phyloP scores from a whole-genome alignment of 495 filamentous ascomycete genomes.

The Talaromyces trachyspermus region DNA sequence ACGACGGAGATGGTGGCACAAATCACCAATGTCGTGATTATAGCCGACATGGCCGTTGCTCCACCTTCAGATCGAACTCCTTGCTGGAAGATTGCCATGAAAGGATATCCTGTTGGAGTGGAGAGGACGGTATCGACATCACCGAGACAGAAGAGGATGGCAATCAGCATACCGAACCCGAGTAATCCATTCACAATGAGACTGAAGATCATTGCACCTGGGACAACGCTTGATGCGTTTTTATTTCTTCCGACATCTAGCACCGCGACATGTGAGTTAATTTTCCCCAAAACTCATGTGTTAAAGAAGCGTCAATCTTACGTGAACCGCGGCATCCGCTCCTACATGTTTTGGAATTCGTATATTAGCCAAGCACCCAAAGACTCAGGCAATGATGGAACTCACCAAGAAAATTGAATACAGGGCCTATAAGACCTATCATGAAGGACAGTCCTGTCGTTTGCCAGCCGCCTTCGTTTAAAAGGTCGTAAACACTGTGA shows the following conservation, averaged over 20 bases:
- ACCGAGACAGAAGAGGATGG: slow-evolving; percentile 39
- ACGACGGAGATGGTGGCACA: slow-evolving; percentile 36
- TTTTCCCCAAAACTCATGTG: background rate
- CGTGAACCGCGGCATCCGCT: slow-evolving; percentile 33
- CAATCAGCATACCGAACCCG: slow-evolving; percentile 43
- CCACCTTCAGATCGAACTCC: slow-evolving; percentile 33
- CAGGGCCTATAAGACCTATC: slow-evolving; percentile 32
- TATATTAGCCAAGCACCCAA: no score
- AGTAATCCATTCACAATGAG: slow-evolving; percentile 39
- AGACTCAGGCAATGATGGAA: background rate
- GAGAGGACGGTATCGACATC: slow-evolving; percentile 31
- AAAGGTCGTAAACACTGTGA: slow-evolving; percentile 41
- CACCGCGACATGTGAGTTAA: background rate
- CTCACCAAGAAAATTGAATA: slow-evolving; percentile 35
- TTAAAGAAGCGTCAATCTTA: slow-evolving; percentile 14
- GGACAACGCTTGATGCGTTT: slow-evolving; percentile 37
- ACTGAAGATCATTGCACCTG: slow-evolving; percentile 38
- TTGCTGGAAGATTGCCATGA: slow-evolving; percentile 44
- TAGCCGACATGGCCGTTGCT: slow-evolving; percentile 35
- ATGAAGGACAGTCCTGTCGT: slow-evolving; percentile 36
- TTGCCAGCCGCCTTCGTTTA: slow-evolving; percentile 38
- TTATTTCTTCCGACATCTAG: slow-evolving; percentile 50
- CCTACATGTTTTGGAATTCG: slow-evolving; percentile 1
- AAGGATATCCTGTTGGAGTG: slow-evolving; percentile 36
- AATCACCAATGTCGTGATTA: slow-evolving; percentile 35